A percentile compares a stretch with the other conserved stretches of the same genome.
phyloP scores from a whole-genome alignment of 306 rosid species.

The Rosa persica region DNA sequence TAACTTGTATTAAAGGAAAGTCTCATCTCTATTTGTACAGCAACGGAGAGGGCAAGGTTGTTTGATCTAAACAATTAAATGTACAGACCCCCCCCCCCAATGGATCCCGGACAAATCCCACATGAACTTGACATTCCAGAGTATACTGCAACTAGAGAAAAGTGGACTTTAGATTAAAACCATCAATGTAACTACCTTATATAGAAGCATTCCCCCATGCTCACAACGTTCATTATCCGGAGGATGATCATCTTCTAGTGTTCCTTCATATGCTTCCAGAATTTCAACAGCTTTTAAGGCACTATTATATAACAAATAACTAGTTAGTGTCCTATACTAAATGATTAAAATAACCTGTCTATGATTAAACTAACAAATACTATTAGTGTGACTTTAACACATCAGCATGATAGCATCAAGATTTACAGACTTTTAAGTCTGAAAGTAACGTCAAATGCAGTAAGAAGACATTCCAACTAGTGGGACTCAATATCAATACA shows the following conservation, averaged over 20 bases:
- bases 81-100: background rate
- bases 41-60: background rate
- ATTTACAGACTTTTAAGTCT: background rate
- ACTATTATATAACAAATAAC: constrained; percentile 39
- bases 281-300: constrained; percentile 91
- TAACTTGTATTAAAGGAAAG: background rate
- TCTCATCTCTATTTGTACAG: background rate
- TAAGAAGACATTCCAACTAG: background rate
- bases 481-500: background rate
- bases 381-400: background rate
- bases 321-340: constrained; percentile 9
- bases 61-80: background rate
- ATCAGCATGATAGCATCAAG: background rate
- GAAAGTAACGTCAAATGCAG: background rate
- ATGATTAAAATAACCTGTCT: background rate
- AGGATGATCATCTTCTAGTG: constrained; percentile 93
- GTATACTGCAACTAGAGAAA: constrained; percentile 13
- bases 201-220: constrained; percentile 97
- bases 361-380: background rate
- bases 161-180: constrained; percentile 10
- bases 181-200: constrained; percentile 58
- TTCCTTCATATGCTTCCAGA: constrained; percentile 98
- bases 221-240: constrained; percentile 95
- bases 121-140: background rate
- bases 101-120: background rate